Percentiles rank a stretch among this genome's conserved stretches.
phyloP scores from a whole-genome alignment of 164 flowering plant genomes.

The Taxillus chinensis region DNA sequence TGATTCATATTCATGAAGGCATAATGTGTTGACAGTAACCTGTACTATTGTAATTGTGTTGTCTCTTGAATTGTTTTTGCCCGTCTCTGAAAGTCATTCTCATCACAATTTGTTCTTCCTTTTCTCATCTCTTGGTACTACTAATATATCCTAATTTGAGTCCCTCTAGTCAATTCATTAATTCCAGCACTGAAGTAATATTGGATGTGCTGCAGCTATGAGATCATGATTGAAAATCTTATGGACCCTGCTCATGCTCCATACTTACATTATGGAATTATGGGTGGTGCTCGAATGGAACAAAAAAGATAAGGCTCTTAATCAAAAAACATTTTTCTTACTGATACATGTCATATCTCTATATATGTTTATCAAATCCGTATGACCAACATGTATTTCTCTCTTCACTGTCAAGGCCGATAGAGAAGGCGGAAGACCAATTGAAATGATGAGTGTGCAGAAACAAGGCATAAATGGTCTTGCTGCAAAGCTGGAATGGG shows the following conservation, averaged over 20 bases:
- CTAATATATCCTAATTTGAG: too few relatives aligned
- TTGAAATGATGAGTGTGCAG: conserved; percentile 42
- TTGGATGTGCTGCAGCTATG: conserved; percentile 49
- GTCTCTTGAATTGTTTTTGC: too few relatives aligned
- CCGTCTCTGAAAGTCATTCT: too few relatives aligned
- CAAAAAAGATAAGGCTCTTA: conserved; percentile 36
- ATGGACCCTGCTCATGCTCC: conserved; percentile 98
- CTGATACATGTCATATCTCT: not conserved
- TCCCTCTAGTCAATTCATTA: too few relatives aligned
- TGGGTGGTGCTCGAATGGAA: conserved; percentile 23
- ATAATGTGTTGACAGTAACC: too few relatives aligned
- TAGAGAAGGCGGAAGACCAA: conserved; percentile 78
- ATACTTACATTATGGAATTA: conserved; percentile 78
- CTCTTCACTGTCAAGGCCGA: conserved; percentile 47
- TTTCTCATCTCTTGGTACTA: too few relatives aligned
- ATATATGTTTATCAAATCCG: not conserved
- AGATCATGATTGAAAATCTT: conserved; percentile 74
- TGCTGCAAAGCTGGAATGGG: conserved; percentile 33
- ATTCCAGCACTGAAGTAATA: too few relatives aligned
- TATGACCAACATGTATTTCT: conserved; percentile 5
- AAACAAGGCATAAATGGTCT: conserved; percentile 45
- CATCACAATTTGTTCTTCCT: too few relatives aligned
- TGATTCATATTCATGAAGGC: not conserved
- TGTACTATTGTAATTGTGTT: too few relatives aligned
- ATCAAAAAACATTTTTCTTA: not conserved